Evolutionary conservation across 352 stramenopile genomes (phyloP).

Genomic region (Hyaloperonospora arabidopsidis): DNA sequence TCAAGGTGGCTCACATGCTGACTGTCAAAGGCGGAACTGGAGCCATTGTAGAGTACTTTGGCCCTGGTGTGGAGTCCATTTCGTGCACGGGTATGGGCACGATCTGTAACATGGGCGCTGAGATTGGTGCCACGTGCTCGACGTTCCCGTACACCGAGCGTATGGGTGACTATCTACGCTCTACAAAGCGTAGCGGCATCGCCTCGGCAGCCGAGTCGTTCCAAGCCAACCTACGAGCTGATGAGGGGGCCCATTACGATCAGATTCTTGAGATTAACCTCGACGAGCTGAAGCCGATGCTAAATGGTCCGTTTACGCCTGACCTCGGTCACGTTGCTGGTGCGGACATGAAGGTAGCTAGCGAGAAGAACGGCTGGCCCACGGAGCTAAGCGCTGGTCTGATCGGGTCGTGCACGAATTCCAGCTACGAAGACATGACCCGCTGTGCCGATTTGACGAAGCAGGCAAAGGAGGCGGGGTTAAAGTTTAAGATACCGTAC

Average conservation of each 20-base stretch:
- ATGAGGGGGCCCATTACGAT: conserved; percentile 89
- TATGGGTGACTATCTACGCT: conserved; percentile 89
- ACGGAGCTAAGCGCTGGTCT: conserved; percentile 86
- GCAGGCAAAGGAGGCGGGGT: conserved; percentile 69
- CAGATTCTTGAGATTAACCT: conserved; percentile 92
- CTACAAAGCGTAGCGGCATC: conserved; percentile 84
- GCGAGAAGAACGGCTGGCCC: conserved; percentile 87
- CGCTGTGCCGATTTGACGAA: conserved; percentile 85
- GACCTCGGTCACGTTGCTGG: conserved; percentile 84
- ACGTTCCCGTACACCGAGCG: conserved; percentile 90
- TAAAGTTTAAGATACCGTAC: conserved; percentile 91
- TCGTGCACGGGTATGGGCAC: conserved; percentile 92
- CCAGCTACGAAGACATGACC: conserved; percentile 91
- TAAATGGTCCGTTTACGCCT: conserved; percentile 90
- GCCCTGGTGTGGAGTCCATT: conserved; percentile 88
- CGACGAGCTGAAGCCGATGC: conserved; percentile 80
- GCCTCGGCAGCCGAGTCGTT: conserved; percentile 85
- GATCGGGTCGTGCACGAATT: conserved; percentile 93
- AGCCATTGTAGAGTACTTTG: conserved; percentile 92
- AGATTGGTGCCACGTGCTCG: conserved; percentile 90
- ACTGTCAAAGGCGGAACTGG: conserved; percentile 91
- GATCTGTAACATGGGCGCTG: conserved; percentile 94
- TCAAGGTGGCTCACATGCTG: conserved; percentile 91
- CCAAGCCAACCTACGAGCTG: conserved; percentile 77
- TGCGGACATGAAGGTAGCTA: conserved; percentile 53